A percentile compares a stretch with the other conserved stretches of the same genome.
Evolutionary conservation across 2,329 filamentous ascomycete species (phyloP).

Genomic region (Nemania sp.): DNA sequence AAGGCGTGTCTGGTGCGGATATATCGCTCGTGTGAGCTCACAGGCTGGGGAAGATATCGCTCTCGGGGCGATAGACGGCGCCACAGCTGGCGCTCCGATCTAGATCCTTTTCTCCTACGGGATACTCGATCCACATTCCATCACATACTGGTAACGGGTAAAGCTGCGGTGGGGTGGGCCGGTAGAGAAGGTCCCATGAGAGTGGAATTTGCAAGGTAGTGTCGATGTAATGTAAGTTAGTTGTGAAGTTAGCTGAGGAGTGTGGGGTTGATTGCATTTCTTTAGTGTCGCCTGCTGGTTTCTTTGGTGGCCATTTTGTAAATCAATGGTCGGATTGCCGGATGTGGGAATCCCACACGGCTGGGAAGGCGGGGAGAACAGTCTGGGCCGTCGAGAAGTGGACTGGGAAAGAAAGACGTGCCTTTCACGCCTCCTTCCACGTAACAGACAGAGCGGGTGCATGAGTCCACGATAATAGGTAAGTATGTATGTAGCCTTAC

Average conservation of each 20-base stretch:
- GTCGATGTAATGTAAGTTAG: too few species aligned
- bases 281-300: not conserved
- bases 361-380: slow-evolving; percentile 19
- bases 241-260: too few species aligned
- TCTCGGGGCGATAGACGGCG: not conserved
- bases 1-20: slow-evolving; percentile 6
- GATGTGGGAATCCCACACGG: slow-evolving; percentile 26
- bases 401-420: not conserved
- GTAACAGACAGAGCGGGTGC: not conserved
- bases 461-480: too few species aligned
- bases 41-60: not conserved
- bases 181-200: slow-evolving; percentile 11
- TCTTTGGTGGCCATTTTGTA: not conserved
- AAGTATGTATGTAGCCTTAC: not conserved
- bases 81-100: not conserved
- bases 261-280: not conserved
- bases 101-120: not conserved
- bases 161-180: not conserved
- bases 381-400: slow-evolving; percentile 19
- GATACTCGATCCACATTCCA: slow-evolving; percentile 1
- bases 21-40: slow-evolving; percentile 2
- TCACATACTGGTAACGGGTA: slow-evolving; percentile 2
- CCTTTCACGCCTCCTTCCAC: not conserved
- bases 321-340: slow-evolving; percentile 30
- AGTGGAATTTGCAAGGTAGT: too few species aligned